Conservation (phyloP, 73 alveolate genomes). For the Urostyla sp. region DNA sequence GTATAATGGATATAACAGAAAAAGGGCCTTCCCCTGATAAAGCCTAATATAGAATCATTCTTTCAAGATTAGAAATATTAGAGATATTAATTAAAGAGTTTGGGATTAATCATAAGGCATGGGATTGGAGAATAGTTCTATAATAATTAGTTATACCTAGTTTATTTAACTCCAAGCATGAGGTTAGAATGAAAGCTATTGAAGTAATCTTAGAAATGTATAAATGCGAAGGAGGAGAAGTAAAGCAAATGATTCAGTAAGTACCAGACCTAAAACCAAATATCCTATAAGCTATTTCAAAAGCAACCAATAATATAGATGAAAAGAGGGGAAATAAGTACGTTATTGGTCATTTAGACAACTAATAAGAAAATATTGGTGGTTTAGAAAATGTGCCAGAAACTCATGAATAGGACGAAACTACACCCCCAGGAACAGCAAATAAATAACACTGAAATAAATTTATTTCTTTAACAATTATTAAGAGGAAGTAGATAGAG, state of each 20-base stretch:
- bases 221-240: constrained; percentile 86
- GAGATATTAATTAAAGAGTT: constrained; percentile 86
- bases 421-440: constrained; percentile 58
- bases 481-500: background rate
- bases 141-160: constrained; percentile 88
- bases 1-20: constrained; percentile 91
- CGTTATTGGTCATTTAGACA: background rate
- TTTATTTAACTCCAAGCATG: constrained; percentile 88
- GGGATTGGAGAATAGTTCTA: constrained; percentile 93
- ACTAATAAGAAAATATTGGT: background rate
- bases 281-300: constrained; percentile 56
- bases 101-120: constrained; percentile 88
- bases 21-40: constrained; percentile 95
- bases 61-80: constrained; percentile 94
- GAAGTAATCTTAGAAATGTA: constrained; percentile 90
- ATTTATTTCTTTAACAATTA: background rate
- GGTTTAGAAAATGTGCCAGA: constrained; percentile 45
- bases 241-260: constrained; percentile 74
- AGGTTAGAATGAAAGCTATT: constrained; percentile 88
- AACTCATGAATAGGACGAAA: constrained; percentile 56
- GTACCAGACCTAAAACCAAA: constrained; percentile 76
- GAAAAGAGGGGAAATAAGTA: constrained; percentile 35
- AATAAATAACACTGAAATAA: background rate
- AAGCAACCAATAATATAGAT: constrained; percentile 45
- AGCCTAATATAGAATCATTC: constrained; percentile 90